Evolutionary conservation across 2,329 filamentous ascomycete species (phyloP).

Genomic region (Claviceps capensis): DNA sequence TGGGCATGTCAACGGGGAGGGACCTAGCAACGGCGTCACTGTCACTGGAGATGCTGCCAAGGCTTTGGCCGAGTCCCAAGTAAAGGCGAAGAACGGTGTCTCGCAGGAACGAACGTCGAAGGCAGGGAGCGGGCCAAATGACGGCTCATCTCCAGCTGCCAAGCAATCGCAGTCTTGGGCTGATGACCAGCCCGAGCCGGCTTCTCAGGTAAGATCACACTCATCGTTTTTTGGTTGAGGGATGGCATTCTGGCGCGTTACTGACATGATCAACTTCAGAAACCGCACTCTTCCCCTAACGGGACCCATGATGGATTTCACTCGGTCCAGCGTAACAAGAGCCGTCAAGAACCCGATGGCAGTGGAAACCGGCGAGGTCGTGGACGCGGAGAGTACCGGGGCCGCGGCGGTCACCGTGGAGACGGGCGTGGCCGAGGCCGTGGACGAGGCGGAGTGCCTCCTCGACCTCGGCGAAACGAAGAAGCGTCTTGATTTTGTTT

Average conservation of each 20-base stretch:
- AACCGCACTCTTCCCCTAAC: conserved; percentile 22
- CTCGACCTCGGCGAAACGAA: conserved; percentile 24
- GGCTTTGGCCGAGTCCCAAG: conserved; percentile 50
- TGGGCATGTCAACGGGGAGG: conserved; percentile 16
- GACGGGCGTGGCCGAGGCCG: conserved; percentile 30
- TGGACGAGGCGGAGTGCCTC: conserved; percentile 23
- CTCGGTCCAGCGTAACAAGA: conserved; percentile 50
- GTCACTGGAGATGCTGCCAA: conserved; percentile 41
- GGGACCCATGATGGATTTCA: conserved; percentile 55
- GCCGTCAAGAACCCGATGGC: conserved; percentile 39
- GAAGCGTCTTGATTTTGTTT: conserved; percentile 14
- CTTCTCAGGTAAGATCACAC: conserved; percentile 25
- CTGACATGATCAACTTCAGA: not conserved
- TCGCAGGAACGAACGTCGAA: conserved; percentile 64
- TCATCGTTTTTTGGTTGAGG: not conserved
- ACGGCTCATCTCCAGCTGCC: conserved; percentile 39
- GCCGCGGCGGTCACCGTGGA: conserved; percentile 37
- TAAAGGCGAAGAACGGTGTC: conserved; percentile 39
- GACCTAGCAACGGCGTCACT: conserved; percentile 32
- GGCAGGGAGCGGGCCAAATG: conserved; percentile 51
- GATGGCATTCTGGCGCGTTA: not conserved
- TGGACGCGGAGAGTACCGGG: conserved; percentile 35
- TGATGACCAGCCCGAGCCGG: conserved; percentile 55
- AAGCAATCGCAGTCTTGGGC: conserved; percentile 61
- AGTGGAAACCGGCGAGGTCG: conserved; percentile 26